Base-by-base conservation (phyloP, 352 stramenopile species). In the Phytophthora pisi region DNA sequence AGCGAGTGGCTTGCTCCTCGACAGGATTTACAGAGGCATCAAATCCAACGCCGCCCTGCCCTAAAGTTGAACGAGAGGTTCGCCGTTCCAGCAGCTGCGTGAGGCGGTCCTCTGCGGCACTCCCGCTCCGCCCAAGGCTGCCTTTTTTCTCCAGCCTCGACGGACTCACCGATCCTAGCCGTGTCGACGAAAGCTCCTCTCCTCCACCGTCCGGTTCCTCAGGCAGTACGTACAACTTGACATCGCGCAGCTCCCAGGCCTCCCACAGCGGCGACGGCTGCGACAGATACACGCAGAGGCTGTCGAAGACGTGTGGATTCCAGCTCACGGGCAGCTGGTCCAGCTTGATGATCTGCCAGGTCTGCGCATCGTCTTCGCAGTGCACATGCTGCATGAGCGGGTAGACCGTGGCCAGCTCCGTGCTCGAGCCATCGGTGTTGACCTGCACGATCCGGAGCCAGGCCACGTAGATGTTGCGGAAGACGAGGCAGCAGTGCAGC, bases 401-500 rank as follows among this genome's bases (percentile, higher is more conserved):
- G 10, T 80, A 74, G 2, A 72, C 46, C 13, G 71, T 64, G n/a
- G 79, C 60, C 23, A 91, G 60, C 45, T 86, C 76, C 1, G 51
- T 67, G 24, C 69, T 75, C 2, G 72, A 72, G 5, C 78, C 81
- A 23, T 90, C 81, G 11, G 51, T 23, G 42, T 86, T 79, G 16
- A 79, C 46, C 54, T 86, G 78, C 46, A 84, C 82, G 31, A 93
- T 73, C 0, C 79, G 78, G 23, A 91, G 59, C 5, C 70, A 75
- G 7, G 79, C 78, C 1, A 79, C 64, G 70, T 93, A 93, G 56
- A 81, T 91, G 66, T 93, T 93, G 63, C 81, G 81, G 47, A 91
- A 91, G 30, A 81, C 72, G 30, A 90, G 59, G 36, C 66, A 66
- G 58, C 63, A 77, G 16, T 76, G 51, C 8, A 61, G 16, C n/a